phyloP scores from a whole-genome alignment of 129 eudicot genomes.

The Chrysanthemum lavandulifolium region DNA sequence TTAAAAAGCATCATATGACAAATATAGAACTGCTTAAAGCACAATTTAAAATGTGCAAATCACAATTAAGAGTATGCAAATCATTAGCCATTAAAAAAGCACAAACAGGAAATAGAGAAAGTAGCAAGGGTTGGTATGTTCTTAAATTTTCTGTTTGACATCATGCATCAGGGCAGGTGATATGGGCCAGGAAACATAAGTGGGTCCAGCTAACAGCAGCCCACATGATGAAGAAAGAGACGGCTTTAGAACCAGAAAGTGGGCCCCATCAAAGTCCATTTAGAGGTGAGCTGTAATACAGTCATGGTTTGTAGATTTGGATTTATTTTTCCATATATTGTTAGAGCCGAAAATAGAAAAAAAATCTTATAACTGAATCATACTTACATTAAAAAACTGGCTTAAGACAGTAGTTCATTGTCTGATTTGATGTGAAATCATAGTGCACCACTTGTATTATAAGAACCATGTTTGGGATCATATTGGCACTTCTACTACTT shows the following conservation, averaged over 20 bases:
- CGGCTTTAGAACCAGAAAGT: conserved; percentile 5
- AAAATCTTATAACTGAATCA: too few species aligned
- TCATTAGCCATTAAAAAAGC: background rate
- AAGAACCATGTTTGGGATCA: too few species aligned
- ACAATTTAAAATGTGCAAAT: too few species aligned
- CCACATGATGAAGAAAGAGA: conserved; percentile 28
- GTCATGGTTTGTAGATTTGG: conserved; percentile 15
- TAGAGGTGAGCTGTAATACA: conserved; percentile 23
- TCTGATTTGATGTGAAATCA: too few species aligned
- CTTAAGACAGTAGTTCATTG: too few species aligned
- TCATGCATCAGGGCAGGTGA: background rate
- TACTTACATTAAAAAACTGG: too few species aligned
- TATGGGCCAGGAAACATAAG: conserved; percentile 15
- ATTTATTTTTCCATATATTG: background rate
- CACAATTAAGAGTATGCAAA: too few species aligned
- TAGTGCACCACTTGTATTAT: too few species aligned
- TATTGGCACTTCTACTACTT: too few species aligned
- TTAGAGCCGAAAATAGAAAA: too few species aligned
- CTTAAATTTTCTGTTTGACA: background rate
- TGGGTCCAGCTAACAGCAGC: conserved; percentile 21
- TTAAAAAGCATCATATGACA: too few species aligned
- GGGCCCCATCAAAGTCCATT: conserved; percentile 20
- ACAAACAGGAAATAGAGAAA: background rate
- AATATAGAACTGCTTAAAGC: too few species aligned
- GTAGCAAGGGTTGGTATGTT: background rate